These are phyloP conservation scores for Syzygium malaccense DNA, from an alignment of 441 rosid genomes.

Conservation along the genomic window DNA sequence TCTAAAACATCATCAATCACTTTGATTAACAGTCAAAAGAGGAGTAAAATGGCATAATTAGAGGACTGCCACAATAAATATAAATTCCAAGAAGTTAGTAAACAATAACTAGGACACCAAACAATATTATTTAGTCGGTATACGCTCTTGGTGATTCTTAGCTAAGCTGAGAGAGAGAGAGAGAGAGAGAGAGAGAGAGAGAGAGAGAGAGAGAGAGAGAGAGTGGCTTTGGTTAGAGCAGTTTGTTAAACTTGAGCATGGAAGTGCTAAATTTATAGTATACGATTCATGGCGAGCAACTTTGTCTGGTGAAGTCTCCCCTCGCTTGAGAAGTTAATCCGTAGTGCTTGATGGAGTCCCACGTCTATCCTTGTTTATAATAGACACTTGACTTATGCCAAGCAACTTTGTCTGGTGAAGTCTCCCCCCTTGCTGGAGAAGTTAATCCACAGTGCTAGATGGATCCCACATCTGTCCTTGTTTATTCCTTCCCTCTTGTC, in stretches of 20 bases:
- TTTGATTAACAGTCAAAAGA: not conserved
- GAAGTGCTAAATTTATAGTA: not conserved
- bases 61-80: not conserved
- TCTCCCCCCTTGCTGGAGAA: not conserved
- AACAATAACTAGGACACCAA: not conserved
- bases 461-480: not conserved
- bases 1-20: not conserved
- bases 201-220: not conserved
- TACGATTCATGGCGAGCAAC: not conserved
- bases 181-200: not conserved
- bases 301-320: not conserved
- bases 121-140: not conserved
- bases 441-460: not conserved
- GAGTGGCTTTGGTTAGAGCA: not conserved
- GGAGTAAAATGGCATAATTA: not conserved
- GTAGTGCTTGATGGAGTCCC: not conserved
- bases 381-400: not conserved
- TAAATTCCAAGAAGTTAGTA: not conserved
- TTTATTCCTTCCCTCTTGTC: not conserved
- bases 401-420: not conserved
- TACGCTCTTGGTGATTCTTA: not conserved
- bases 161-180: not conserved
- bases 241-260: not conserved
- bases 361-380: not conserved
- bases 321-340: not conserved